Conservation (phyloP, 2,329 filamentous ascomycete genomes). For the Fusarium kyushuense region DNA sequence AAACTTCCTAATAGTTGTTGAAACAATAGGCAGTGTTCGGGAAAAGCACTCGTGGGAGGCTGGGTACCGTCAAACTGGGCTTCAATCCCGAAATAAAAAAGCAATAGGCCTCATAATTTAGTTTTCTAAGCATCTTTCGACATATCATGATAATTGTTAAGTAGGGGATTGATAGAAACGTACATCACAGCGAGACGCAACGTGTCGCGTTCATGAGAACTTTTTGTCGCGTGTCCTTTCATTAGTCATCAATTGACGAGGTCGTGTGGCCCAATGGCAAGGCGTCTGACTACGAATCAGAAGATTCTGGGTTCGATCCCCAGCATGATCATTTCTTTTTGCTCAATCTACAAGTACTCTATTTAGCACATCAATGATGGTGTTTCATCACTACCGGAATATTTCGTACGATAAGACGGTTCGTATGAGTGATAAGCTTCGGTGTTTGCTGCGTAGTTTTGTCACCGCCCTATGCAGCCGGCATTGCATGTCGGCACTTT, state of each 20-base stretch:
- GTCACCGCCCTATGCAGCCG: background rate
- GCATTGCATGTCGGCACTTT: background rate
- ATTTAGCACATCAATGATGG: too few species aligned
- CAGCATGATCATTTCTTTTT: constrained; percentile 34
- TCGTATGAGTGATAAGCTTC: too few species aligned
- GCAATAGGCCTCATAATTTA: too few species aligned
- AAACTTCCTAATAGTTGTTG: too few species aligned
- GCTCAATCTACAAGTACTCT: too few species aligned
- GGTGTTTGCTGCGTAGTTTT: constrained; percentile 1
- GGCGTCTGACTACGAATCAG: constrained; percentile 41
- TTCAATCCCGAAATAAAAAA: too few species aligned
- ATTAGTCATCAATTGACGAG: constrained; percentile 14
- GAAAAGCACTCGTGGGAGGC: too few species aligned
- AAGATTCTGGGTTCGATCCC: constrained; percentile 41
- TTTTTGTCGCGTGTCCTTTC: rapidly evolving
- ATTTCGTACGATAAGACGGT: too few species aligned
- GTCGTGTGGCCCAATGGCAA: constrained; percentile 39
- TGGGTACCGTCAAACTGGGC: too few species aligned
- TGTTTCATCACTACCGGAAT: too few species aligned
- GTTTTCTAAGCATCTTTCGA: too few species aligned
- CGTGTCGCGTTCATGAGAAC: background rate
- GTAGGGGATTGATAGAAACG: background rate
- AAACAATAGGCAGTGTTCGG: too few species aligned
- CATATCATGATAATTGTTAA: background rate
- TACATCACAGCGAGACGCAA: background rate